A percentile compares a stretch with the other conserved stretches of the same genome.
These are phyloP conservation scores for Saccharum spontaneum DNA, from an alignment of 176 grass and related monocot species.

Conservation along the genomic window DNA sequence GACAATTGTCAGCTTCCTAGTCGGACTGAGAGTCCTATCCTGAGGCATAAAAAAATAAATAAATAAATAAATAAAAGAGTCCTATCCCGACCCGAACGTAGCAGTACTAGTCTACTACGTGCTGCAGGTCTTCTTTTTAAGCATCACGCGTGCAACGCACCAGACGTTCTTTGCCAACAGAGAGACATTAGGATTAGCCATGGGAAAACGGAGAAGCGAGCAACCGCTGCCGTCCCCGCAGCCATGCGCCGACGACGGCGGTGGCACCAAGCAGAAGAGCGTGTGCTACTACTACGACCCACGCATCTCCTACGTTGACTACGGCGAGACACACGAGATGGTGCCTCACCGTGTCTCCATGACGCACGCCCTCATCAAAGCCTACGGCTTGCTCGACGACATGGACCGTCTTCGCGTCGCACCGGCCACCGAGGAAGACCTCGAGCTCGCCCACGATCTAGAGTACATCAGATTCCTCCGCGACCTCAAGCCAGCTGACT, in stretches of 20 bases:
- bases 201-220: too few relatives aligned
- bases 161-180: too few relatives aligned
- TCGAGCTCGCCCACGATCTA: conserved; percentile 38
- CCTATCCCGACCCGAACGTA: too few relatives aligned
- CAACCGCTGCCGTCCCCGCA: too few relatives aligned
- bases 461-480: conserved; percentile 39
- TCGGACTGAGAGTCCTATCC: too few relatives aligned
- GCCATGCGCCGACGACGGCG: background rate
- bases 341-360: conserved; percentile 66
- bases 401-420: conserved; percentile 28
- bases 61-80: too few relatives aligned
- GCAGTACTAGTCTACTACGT: too few relatives aligned
- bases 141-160: too few relatives aligned
- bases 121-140: too few relatives aligned
- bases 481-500: conserved; percentile 23
- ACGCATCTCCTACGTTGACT: conserved; percentile 54
- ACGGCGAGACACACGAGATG: conserved; percentile 60
- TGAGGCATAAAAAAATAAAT: too few relatives aligned
- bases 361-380: conserved; percentile 50
- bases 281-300: conserved; percentile 76
- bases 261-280: conserved; percentile 41
- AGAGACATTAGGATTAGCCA: too few relatives aligned
- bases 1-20: too few relatives aligned
- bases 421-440: conserved; percentile 27
- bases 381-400: conserved; percentile 44